Percentiles rank a stretch among this genome's conserved stretches.
These are phyloP conservation scores for Euphrasia confusa DNA, from an alignment of 257 asterid species.

Conservation along the genomic window DNA sequence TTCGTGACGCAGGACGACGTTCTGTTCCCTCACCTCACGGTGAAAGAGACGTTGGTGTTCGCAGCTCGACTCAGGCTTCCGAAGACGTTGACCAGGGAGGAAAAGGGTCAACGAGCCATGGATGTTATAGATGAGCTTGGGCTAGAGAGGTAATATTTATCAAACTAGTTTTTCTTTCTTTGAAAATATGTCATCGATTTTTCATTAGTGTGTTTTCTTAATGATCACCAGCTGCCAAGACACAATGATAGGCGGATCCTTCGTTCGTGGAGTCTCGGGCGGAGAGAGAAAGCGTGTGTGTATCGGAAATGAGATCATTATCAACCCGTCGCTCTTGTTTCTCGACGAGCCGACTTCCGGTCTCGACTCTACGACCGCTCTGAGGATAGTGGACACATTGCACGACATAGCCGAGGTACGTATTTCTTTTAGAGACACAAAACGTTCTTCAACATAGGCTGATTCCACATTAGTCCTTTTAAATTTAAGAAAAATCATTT, in stretches of 20 bases:
- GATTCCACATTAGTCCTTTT: too few relatives aligned
- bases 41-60: conserved; percentile 68
- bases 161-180: not conserved
- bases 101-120: conserved; percentile 63
- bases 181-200: not conserved
- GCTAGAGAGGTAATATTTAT: conserved; percentile 53
- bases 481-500: too few relatives aligned
- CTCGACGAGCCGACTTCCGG: conserved; percentile 98
- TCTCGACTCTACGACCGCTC: conserved; percentile 92
- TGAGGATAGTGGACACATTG: conserved; percentile 74
- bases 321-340: conserved; percentile 83
- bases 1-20: conserved; percentile 98
- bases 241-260: conserved; percentile 96
- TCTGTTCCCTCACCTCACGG: conserved; percentile 92
- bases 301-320: conserved; percentile 84
- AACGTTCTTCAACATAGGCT: too few relatives aligned
- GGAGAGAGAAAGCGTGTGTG: conserved; percentile 96
- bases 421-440: too few relatives aligned
- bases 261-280: conserved; percentile 95
- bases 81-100: conserved; percentile 54
- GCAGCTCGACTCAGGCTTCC: conserved; percentile 88
- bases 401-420: conserved; percentile 82
- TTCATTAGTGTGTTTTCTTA: not conserved
- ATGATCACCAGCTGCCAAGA: conserved; percentile 68
- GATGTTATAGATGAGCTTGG: conserved; percentile 86